Percentiles rank a stretch among this genome's conserved stretches.
Conservation (phyloP, 2,329 filamentous ascomycete species). For the Fusarium avenaceum region DNA sequence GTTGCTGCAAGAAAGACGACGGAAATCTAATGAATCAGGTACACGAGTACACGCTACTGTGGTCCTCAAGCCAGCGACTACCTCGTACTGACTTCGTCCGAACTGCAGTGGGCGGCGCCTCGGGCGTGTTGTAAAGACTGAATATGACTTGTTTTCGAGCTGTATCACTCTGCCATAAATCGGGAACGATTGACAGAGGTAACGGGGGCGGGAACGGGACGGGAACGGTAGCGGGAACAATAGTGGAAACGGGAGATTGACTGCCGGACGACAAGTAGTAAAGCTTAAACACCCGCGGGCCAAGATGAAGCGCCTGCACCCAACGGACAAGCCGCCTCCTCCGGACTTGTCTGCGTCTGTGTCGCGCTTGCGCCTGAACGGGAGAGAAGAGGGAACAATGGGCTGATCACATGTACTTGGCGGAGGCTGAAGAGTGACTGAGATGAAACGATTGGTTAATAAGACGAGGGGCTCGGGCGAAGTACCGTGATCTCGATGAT, state of each 20-base stretch:
- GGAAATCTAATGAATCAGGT: constrained; percentile 6
- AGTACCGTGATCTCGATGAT: constrained; percentile 11
- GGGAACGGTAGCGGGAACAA: constrained; percentile 37
- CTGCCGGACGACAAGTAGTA: background rate
- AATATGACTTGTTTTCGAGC: constrained; percentile 23
- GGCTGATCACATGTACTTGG: constrained; percentile 10
- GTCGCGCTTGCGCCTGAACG: background rate
- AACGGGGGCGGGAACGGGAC: constrained; percentile 31
- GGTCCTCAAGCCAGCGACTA: constrained; percentile 11
- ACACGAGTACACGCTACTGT: constrained; percentile 7
- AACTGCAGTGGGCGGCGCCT: constrained; percentile 23
- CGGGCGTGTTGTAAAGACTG: constrained; percentile 17
- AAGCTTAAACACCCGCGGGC: constrained; percentile 25
- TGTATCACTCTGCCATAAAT: constrained; percentile 11
- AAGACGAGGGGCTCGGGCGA: constrained; percentile 19
- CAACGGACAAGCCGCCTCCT: background rate
- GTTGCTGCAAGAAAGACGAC: background rate
- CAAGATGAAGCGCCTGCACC: constrained; percentile 6
- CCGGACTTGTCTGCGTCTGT: constrained; percentile 1
- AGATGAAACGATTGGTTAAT: constrained; percentile 40
- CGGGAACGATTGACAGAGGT: constrained; percentile 15
- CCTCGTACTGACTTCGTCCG: background rate
- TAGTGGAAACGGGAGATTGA: constrained; percentile 31
- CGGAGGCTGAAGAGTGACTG: constrained; percentile 22
- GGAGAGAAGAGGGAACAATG: constrained; percentile 13